A percentile compares a stretch with the other conserved stretches of the same genome.
Evolutionary conservation across 345 rosid species (phyloP).

Genomic region (Geranium brycei): DNA sequence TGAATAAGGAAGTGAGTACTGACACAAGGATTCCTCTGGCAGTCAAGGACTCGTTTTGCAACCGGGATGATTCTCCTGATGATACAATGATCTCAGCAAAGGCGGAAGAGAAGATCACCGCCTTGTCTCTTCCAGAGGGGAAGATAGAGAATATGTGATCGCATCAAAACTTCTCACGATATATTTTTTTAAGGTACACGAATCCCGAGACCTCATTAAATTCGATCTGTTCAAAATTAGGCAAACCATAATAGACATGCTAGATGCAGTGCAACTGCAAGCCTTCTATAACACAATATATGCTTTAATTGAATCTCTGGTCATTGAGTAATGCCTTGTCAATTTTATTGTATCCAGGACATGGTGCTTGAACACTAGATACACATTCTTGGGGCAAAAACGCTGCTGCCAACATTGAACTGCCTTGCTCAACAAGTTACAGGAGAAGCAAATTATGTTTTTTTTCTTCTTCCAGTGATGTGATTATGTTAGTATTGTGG

Average conservation of each 20-base stretch:
- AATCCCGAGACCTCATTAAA: background rate
- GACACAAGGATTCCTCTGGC: slow-evolving; percentile 12
- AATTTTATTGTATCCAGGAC: background rate
- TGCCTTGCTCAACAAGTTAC: too few species aligned
- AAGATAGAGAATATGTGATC: slow-evolving; percentile 2
- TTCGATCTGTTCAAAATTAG: too few species aligned
- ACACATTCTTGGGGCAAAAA: background rate
- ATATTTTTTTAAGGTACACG: background rate
- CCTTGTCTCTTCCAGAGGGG: background rate
- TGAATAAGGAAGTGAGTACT: background rate
- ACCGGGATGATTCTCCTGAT: slow-evolving; percentile 4
- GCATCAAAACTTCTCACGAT: background rate
- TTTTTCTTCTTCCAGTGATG: too few species aligned
- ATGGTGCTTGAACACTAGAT: background rate
- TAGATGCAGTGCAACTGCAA: too few species aligned
- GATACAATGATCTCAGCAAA: background rate
- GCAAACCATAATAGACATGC: too few species aligned
- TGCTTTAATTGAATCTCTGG: background rate
- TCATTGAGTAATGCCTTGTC: background rate
- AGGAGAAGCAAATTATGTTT: too few species aligned
- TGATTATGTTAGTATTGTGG: too few species aligned
- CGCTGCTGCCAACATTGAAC: background rate
- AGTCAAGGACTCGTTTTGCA: slow-evolving; percentile 13
- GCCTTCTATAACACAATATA: too few species aligned
- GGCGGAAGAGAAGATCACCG: slow-evolving; percentile 4